These are phyloP conservation scores for Diospyros kaki DNA, from an alignment of 148 eudicot species.

Conservation along the genomic window DNA sequence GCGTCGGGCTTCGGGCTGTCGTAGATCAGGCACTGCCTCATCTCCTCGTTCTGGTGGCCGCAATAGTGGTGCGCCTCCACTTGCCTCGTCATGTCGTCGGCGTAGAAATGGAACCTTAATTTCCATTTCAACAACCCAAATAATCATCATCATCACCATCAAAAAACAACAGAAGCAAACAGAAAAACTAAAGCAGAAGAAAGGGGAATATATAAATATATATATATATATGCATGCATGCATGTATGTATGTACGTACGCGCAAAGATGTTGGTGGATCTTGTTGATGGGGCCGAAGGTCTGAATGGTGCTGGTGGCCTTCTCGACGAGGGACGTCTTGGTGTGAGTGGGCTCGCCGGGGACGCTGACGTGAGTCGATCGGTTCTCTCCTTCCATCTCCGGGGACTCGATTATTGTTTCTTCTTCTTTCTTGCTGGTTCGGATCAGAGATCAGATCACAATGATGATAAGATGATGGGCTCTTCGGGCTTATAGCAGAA, in stretches of 20 bases:
- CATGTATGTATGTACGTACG: too few relatives aligned
- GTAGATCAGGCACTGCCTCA: slow-evolving; percentile 85
- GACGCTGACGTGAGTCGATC: slow-evolving; percentile 31
- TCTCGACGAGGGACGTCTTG: slow-evolving; percentile 53
- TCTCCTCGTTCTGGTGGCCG: slow-evolving; percentile 78
- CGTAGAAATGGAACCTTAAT: slow-evolving; percentile 65
- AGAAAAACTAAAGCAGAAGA: too few relatives aligned
- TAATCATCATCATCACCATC: too few relatives aligned
- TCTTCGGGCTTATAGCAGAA: too few relatives aligned
- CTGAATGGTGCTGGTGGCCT: slow-evolving; percentile 66
- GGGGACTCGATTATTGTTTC: too few relatives aligned
- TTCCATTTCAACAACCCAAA: too few relatives aligned
- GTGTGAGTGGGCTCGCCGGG: slow-evolving; percentile 66
- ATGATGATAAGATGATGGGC: too few relatives aligned
- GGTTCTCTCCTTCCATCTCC: slow-evolving; percentile 30
- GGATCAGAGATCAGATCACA: too few relatives aligned
- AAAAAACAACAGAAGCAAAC: too few relatives aligned
- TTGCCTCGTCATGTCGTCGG: slow-evolving; percentile 84
- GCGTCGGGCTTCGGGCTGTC: slow-evolving; percentile 66
- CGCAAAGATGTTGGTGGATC: slow-evolving; percentile 66
- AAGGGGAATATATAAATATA: too few relatives aligned
- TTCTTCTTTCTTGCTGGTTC: too few relatives aligned
- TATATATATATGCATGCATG: too few relatives aligned
- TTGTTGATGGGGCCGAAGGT: slow-evolving; percentile 68
- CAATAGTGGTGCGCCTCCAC: slow-evolving; percentile 96